Conservation (phyloP, 805 yeast species). For the Kluyveromyces wickerhamii region DNA sequence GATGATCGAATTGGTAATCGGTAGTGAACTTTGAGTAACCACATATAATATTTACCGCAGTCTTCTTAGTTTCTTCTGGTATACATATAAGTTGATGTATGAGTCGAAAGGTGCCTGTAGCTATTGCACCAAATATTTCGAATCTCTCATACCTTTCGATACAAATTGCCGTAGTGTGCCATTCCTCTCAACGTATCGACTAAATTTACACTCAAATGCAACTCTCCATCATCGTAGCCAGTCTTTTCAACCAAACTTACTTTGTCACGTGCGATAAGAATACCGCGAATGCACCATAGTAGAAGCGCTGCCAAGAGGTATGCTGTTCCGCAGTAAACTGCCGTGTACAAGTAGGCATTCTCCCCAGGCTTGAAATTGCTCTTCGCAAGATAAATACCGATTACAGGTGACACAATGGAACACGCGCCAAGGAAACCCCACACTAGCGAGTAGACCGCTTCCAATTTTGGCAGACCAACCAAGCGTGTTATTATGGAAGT, state of each 20-base stretch:
- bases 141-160: slow-evolving; percentile 5
- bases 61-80: too few relatives aligned
- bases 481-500: slow-evolving; percentile 45
- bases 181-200: slow-evolving; percentile 5
- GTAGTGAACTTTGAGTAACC: too few relatives aligned
- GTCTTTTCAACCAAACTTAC: slow-evolving; percentile 19
- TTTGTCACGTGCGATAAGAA: slow-evolving; percentile 44
- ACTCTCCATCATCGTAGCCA: slow-evolving; percentile 24
- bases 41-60: too few relatives aligned
- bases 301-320: slow-evolving; percentile 39
- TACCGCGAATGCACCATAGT: slow-evolving; percentile 45
- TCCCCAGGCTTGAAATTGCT: slow-evolving; percentile 19
- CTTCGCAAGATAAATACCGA: slow-evolving; percentile 45
- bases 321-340: slow-evolving; percentile 51
- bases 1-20: too few relatives aligned
- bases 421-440: slow-evolving; percentile 46
- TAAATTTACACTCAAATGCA: slow-evolving; percentile 12
- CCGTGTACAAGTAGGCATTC: slow-evolving; percentile 43
- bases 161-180: slow-evolving; percentile 5
- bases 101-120: too few relatives aligned
- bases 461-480: slow-evolving; percentile 46
- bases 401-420: slow-evolving; percentile 49
- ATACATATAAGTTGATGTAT: too few relatives aligned
- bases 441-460: slow-evolving; percentile 42
- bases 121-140: slow-evolving; percentile 8